Conservation (phyloP, 2,329 filamentous ascomycete genomes). For the Alternaria sp. region DNA sequence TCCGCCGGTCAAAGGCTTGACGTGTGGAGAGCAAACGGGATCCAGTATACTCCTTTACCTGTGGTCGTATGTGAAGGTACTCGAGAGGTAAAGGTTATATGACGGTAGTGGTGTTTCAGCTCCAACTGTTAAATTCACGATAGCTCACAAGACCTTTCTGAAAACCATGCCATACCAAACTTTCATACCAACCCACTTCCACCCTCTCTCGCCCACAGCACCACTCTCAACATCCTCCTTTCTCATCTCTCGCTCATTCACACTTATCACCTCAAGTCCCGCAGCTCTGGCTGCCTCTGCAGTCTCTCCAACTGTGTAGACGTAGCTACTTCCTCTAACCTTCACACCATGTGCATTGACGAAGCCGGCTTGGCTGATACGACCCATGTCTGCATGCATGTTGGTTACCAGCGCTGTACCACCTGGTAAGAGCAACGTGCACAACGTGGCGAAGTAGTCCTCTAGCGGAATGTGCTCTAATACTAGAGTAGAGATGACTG, state of each 20-base stretch:
- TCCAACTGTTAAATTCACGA: neutral
- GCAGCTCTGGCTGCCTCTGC: constrained; percentile 55
- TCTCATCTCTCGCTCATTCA: constrained; percentile 42
- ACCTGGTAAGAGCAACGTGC: constrained; percentile 53
- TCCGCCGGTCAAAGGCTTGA: neutral
- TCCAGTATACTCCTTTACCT: neutral
- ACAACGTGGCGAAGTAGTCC: constrained; percentile 59
- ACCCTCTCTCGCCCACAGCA: constrained; percentile 44
- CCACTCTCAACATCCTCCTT: constrained; percentile 41
- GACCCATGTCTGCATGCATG: constrained; percentile 73
- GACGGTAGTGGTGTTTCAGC: neutral
- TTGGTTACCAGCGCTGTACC: constrained; percentile 69
- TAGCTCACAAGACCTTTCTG: constrained; percentile 9
- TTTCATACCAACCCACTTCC: constrained; percentile 52
- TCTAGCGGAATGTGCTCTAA: constrained; percentile 68
- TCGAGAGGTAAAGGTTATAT: neutral
- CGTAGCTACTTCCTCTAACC: constrained; percentile 67
- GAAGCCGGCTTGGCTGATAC: constrained; percentile 68
- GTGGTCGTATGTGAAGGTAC: neutral
- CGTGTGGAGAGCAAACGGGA: neutral
- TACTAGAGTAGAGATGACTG: constrained; percentile 68
- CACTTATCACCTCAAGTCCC: constrained; percentile 43
- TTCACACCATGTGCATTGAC: constrained; percentile 62
- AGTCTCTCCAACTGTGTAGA: constrained; percentile 62
- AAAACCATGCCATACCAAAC: constrained; percentile 53